Evolutionary conservation across 2,329 filamentous ascomycete species (phyloP).

Genomic region (Pyrenophora teres): DNA sequence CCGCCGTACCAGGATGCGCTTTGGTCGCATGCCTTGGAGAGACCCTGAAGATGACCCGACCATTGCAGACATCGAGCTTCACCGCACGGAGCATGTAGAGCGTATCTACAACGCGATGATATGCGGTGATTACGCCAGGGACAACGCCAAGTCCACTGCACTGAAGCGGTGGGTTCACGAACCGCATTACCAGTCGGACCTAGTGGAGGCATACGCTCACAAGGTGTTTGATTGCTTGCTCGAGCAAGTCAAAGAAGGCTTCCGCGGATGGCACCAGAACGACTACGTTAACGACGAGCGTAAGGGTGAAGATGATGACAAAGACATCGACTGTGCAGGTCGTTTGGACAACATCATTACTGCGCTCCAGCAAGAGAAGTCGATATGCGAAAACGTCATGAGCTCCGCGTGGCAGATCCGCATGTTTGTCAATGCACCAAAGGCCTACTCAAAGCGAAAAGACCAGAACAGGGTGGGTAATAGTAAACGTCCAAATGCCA

Average conservation of each 20-base stretch:
- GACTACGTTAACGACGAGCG: conserved; percentile 44
- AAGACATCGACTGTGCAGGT: conserved; percentile 34
- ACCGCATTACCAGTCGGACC: conserved; percentile 34
- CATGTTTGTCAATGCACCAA: conserved; percentile 46
- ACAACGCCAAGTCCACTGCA: conserved; percentile 39
- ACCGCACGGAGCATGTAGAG: conserved; percentile 27
- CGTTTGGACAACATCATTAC: conserved; percentile 38
- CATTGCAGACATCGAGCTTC: conserved; percentile 24
- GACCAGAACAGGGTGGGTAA: conserved; percentile 42
- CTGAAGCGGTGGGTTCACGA: conserved; percentile 42
- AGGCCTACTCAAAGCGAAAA: conserved; percentile 41
- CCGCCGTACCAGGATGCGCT: conserved; percentile 33
- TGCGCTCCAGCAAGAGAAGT: conserved; percentile 42
- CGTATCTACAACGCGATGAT: conserved; percentile 45
- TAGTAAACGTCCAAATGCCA: conserved; percentile 38
- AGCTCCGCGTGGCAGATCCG: conserved; percentile 42
- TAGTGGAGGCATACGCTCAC: conserved; percentile 42
- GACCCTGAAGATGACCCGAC: conserved; percentile 27
- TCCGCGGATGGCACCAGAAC: conserved; percentile 43
- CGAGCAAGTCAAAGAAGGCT: conserved; percentile 36
- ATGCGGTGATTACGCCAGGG: conserved; percentile 33
- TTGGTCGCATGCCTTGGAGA: conserved; percentile 33
- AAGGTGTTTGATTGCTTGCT: conserved; percentile 42
- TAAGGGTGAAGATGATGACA: conserved; percentile 42
- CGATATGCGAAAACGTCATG: conserved; percentile 46